Evolutionary conservation across 1,284 basidiomycete species (phyloP).

Genomic region (Malassezia obtusa): DNA sequence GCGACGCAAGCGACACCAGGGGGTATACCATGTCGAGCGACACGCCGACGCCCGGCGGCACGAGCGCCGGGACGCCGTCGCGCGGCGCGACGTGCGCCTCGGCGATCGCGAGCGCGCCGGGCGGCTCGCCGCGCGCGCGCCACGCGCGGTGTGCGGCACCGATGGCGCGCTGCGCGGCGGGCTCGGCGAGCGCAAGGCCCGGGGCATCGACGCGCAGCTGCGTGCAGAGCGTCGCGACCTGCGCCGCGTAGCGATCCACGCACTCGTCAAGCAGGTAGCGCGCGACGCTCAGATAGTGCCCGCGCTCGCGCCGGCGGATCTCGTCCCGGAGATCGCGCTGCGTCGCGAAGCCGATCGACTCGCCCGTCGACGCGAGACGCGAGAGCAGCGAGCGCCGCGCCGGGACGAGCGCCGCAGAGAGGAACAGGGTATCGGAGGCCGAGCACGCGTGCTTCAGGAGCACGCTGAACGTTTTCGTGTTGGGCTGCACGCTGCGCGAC

Average conservation of each 20-base stretch:
- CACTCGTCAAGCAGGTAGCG: constrained; percentile 14
- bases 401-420: constrained; percentile 20
- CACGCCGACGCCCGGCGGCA: constrained; percentile 25
- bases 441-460: constrained; percentile 29
- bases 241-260: constrained; percentile 9
- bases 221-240: constrained; percentile 10
- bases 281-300: constrained; percentile 19
- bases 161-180: background rate
- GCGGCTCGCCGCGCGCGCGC: background rate
- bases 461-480: constrained; percentile 32
- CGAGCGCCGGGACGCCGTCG: constrained; percentile 16
- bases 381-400: constrained; percentile 2
- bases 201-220: background rate
- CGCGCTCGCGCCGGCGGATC: constrained; percentile 21
- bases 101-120: background rate
- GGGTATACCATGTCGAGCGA: constrained; percentile 24
- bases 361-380: background rate
- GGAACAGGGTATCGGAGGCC: constrained; percentile 27
- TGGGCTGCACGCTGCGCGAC: constrained; percentile 17
- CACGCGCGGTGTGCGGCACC: background rate
- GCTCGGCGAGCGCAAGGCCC: background rate
- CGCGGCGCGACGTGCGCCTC: background rate
- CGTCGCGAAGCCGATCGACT: constrained; percentile 18
- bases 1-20: constrained; percentile 19
- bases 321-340: constrained; percentile 20